Percentiles rank a stretch among this genome's conserved stretches.
These are phyloP conservation scores for Crithidia thermophila DNA, from an alignment of 208 protist genomes.

Conservation along the genomic window DNA sequence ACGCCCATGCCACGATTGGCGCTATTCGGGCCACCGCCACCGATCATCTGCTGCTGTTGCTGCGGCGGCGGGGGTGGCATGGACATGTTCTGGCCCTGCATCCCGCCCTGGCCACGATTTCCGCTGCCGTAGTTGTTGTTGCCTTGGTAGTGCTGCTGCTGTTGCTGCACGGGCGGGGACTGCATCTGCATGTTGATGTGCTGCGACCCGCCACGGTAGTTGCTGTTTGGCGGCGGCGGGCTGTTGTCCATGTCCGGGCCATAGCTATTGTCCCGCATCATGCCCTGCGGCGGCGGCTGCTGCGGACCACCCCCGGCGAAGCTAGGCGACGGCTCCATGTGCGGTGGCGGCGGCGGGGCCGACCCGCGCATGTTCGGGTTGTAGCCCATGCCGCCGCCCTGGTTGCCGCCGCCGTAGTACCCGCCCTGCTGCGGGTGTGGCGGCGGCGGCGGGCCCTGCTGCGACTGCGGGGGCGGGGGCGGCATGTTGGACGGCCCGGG, in stretches of 20 bases:
- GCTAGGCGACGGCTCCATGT: constrained; percentile 49
- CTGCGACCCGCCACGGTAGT: constrained; percentile 29
- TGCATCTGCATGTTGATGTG: constrained; percentile 57
- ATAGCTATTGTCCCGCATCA: constrained; percentile 36
- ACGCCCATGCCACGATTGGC: constrained; percentile 21
- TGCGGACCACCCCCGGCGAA: constrained; percentile 19
- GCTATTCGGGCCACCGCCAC: constrained; percentile 20
- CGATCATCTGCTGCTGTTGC: constrained; percentile 28
- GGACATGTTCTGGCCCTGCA: constrained; percentile 27
- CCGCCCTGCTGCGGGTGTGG: constrained; percentile 32
- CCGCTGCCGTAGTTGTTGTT: constrained; percentile 31
- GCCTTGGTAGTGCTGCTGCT: constrained; percentile 36
- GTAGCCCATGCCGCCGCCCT: constrained; percentile 30
- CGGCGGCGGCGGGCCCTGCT: constrained; percentile 26
- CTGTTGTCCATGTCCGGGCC: constrained; percentile 30
- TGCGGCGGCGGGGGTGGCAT: constrained; percentile 22
- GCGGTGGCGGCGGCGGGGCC: constrained; percentile 34
- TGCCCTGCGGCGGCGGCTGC: constrained; percentile 20
- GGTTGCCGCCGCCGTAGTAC: constrained; percentile 35
- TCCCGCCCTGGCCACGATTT: constrained; percentile 21
- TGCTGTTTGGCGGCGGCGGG: constrained; percentile 35
- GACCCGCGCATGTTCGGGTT: constrained; percentile 31
- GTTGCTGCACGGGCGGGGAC: constrained; percentile 33
- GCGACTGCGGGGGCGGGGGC: constrained; percentile 17
- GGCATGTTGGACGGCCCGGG: constrained; percentile 18